phyloP scores from a whole-genome alignment of 805 yeast genomes.

The Cyberlindnera galapagoensis region DNA sequence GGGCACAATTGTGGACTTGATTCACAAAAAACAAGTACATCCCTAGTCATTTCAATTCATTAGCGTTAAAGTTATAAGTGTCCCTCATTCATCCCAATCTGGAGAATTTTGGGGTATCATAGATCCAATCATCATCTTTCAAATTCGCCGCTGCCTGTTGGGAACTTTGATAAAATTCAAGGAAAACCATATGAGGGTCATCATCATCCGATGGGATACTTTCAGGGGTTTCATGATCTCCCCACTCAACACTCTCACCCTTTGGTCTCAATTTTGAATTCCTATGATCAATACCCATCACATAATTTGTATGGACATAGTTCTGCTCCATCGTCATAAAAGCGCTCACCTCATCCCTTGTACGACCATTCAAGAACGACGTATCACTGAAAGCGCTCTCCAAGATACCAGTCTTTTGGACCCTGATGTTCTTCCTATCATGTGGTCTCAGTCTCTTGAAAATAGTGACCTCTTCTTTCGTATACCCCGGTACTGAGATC shows the following conservation, averaged over 20 bases:
- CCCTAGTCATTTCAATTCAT: too few relatives aligned
- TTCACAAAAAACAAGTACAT: too few relatives aligned
- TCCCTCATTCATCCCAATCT: too few relatives aligned
- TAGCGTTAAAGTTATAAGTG: too few relatives aligned
- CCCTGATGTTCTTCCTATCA: conserved; percentile 21
- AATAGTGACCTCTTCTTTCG: conserved; percentile 22
- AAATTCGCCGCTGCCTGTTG: conserved; percentile 2
- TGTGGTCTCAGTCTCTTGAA: conserved; percentile 18
- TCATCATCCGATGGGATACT: conserved; percentile 3
- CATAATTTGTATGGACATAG: conserved; percentile 3
- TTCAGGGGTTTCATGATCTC: conserved; percentile 3
- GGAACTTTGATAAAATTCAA: neutral
- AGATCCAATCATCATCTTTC: conserved; percentile 11
- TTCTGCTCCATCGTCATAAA: too few relatives aligned
- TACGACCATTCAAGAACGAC: conserved; percentile 16
- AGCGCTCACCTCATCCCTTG: conserved; percentile 9
- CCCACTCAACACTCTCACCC: conserved; percentile 5
- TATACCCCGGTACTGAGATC: conserved; percentile 22
- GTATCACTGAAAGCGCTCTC: conserved; percentile 18
- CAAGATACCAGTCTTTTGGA: conserved; percentile 17
- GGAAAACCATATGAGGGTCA: conserved; percentile 1
- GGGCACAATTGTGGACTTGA: too few relatives aligned
- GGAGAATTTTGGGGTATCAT: neutral
- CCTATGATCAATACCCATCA: conserved; percentile 17
- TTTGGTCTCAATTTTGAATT: conserved; percentile 13